Conservation (phyloP, 2,329 filamentous ascomycete species). For the Apiospora arundinis region DNA sequence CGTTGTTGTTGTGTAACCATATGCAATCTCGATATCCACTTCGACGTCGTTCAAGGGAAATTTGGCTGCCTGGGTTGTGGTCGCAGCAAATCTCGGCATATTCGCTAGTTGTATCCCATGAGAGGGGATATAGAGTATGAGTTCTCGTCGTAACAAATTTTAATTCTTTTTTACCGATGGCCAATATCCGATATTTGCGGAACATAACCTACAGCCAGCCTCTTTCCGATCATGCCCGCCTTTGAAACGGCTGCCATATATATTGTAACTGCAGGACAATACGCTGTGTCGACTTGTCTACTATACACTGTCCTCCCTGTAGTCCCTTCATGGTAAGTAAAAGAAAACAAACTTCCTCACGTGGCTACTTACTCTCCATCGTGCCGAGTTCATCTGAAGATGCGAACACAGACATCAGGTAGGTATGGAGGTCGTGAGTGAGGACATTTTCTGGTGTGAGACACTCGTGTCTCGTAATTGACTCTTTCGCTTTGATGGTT, state of each 20-base stretch:
- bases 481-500: neutral
- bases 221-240: neutral
- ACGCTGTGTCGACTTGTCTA: neutral
- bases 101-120: neutral
- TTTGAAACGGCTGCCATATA: neutral
- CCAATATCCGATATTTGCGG: neutral
- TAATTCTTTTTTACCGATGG: neutral
- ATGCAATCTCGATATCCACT: constrained; percentile 1
- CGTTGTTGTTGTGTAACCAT: neutral
- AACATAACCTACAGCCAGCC: neutral
- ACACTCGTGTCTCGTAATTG: neutral
- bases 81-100: neutral
- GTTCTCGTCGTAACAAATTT: neutral
- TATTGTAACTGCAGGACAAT: neutral
- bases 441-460: neutral
- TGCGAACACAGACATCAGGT: neutral
- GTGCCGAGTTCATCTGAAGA: neutral
- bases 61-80: neutral
- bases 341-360: neutral
- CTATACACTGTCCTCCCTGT: too few relatives aligned
- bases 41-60: constrained; percentile 15
- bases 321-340: too few relatives aligned
- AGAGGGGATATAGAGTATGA: neutral
- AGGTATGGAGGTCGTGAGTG: neutral
- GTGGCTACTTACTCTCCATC: neutral